Percentiles rank a stretch among this genome's conserved stretches.
Evolutionary conservation across 768 basidiomycete genomes (phyloP).

Genomic region (Calocera cornea): DNA sequence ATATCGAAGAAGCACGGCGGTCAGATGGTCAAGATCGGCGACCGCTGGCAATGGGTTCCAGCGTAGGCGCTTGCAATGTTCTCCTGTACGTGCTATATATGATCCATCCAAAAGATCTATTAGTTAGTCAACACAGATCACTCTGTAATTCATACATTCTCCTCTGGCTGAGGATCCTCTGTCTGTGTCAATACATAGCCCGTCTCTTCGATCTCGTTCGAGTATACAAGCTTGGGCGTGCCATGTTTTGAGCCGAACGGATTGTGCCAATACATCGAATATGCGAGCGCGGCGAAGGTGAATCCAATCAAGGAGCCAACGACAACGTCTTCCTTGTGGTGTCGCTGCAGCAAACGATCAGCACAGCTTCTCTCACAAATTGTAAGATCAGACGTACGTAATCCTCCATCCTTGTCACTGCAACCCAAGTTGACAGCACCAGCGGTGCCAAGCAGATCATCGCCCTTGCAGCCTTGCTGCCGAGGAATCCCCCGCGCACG

Average conservation of each 20-base stretch:
- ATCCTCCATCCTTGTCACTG: constrained; percentile 48
- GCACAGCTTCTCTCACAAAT: constrained; percentile 2
- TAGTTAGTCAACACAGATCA: constrained; percentile 29
- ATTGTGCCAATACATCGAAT: constrained; percentile 52
- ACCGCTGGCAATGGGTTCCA: constrained; percentile 11
- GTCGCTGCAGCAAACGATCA: constrained; percentile 30
- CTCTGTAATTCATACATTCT: constrained; percentile 15
- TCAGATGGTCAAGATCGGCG: constrained; percentile 10
- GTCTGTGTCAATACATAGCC: constrained; percentile 7
- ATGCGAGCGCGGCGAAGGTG: constrained; percentile 35
- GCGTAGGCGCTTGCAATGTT: constrained; percentile 36
- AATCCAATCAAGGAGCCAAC: constrained; percentile 48
- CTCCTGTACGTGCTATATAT: constrained; percentile 17
- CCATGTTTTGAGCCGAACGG: constrained; percentile 33
- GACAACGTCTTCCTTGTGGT: constrained; percentile 57
- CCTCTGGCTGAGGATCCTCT: constrained; percentile 17
- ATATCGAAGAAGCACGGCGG: background rate
- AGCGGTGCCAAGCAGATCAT: no score
- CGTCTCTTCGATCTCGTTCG: constrained; percentile 19
- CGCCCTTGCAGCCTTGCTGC: no score
- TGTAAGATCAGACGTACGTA: constrained; percentile 34
- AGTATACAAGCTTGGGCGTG: constrained; percentile 7
- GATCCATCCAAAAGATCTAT: constrained; percentile 57
- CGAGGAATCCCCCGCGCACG: no score
- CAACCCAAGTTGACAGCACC: constrained; percentile 46